Conservation (phyloP, 2,329 filamentous ascomycete genomes). For the Exophiala sideris region DNA sequence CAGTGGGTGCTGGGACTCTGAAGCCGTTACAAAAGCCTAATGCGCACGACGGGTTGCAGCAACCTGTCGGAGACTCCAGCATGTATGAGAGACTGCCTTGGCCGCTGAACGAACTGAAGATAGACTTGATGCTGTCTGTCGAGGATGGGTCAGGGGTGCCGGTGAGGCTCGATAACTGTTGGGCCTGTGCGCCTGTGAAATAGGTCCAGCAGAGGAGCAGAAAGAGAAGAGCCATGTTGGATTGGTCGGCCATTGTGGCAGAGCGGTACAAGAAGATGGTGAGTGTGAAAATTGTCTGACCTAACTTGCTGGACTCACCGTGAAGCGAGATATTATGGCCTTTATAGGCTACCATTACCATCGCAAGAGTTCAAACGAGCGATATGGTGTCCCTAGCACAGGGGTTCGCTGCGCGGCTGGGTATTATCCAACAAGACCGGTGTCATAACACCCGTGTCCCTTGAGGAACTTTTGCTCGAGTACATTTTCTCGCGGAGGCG, state of each 20-base stretch:
- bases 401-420: no score
- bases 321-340: no score
- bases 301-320: no score
- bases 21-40: neutral
- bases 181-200: neutral
- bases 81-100: neutral
- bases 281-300: no score
- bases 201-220: slow-evolving; percentile 1
- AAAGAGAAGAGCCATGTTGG: neutral
- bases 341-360: no score
- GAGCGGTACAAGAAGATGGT: no score
- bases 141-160: slow-evolving; percentile 1
- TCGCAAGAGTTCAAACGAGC: no score
- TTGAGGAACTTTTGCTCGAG: no score
- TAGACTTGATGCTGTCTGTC: slow-evolving; percentile 10
- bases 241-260: neutral
- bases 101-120: slow-evolving; percentile 7
- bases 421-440: no score
- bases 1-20: neutral
- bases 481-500: no score
- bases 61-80: neutral
- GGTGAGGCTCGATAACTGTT: neutral
- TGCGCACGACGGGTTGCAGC: slow-evolving; percentile 6
- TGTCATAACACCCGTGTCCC: no score
- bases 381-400: no score